phyloP scores from a whole-genome alignment of 1,284 basidiomycete species.

The Sporisorium graminicola region DNA sequence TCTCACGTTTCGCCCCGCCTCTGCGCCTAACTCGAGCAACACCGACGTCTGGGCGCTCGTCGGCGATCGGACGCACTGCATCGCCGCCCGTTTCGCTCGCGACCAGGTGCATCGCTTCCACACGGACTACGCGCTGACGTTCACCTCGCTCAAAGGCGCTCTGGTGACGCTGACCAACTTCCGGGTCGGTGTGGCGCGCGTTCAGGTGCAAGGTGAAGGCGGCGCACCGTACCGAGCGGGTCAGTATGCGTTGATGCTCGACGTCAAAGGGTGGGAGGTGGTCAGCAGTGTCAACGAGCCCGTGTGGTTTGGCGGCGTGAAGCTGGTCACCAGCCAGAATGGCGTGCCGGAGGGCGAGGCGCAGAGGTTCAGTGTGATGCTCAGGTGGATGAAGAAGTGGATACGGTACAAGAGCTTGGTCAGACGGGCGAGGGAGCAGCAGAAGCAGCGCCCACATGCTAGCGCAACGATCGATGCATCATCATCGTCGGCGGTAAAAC shows the following conservation, averaged over 20 bases:
- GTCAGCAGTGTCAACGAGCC: slow-evolving; percentile 29
- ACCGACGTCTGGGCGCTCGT: slow-evolving; percentile 35
- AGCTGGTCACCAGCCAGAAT: slow-evolving; percentile 31
- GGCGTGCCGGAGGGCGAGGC: slow-evolving; percentile 7
- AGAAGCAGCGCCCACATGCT: not conserved
- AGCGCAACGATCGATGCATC: not conserved
- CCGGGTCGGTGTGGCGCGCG: slow-evolving; percentile 8
- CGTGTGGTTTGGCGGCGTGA: slow-evolving; percentile 32
- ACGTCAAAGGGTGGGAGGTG: slow-evolving; percentile 37
- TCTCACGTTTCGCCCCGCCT: slow-evolving; percentile 27
- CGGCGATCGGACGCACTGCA: slow-evolving; percentile 42
- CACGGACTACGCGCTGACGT: slow-evolving; percentile 1
- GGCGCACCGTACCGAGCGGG: slow-evolving; percentile 8
- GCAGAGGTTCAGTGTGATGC: not conserved
- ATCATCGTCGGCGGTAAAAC: not conserved
- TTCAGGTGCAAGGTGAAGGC: slow-evolving; percentile 4
- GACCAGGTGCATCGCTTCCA: slow-evolving; percentile 21
- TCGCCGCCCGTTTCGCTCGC: slow-evolving; percentile 27
- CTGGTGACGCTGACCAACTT: slow-evolving; percentile 32
- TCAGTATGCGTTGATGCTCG: slow-evolving; percentile 30
- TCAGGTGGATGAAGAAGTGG: slow-evolving; percentile 33
- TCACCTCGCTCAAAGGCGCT: slow-evolving; percentile 40
- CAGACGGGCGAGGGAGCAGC: slow-evolving; percentile 6
- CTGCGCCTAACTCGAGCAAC: not conserved
- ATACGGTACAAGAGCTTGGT: slow-evolving; percentile 12